Percentiles rank a stretch among this genome's conserved stretches.
Evolutionary conservation across 2,329 filamentous ascomycete genomes (phyloP).

Genomic region (Clarireedia sp.): DNA sequence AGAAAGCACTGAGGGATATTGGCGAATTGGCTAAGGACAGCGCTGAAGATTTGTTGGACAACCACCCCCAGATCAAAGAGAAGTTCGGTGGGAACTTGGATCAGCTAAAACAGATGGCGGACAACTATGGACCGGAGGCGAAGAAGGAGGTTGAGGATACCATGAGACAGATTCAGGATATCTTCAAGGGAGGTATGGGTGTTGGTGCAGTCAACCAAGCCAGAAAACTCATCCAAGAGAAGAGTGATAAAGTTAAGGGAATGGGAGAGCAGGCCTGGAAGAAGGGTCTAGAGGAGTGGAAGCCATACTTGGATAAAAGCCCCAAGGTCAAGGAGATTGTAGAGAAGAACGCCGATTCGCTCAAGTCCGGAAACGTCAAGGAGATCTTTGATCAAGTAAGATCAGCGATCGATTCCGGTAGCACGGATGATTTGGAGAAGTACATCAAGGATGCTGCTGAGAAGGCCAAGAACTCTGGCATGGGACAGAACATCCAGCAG

Average conservation of each 20-base stretch:
- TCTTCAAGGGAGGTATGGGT: conserved; percentile 54
- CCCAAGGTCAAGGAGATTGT: conserved; percentile 66
- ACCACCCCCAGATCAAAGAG: conserved; percentile 66
- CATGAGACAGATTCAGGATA: conserved; percentile 57
- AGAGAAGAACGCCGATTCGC: conserved; percentile 58
- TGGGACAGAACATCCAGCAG: conserved; percentile 35
- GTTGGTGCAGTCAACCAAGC: conserved; percentile 46
- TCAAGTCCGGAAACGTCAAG: conserved; percentile 59
- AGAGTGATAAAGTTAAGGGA: conserved; percentile 57
- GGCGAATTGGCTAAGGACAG: conserved; percentile 55
- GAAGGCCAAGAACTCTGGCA: conserved; percentile 47
- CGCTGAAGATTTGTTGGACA: conserved; percentile 57
- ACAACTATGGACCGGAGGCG: conserved; percentile 65
- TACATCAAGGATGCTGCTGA: conserved; percentile 52
- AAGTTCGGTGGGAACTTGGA: conserved; percentile 61
- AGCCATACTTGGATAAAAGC: conserved; percentile 68
- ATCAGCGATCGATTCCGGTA: conserved; percentile 52
- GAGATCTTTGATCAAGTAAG: conserved; percentile 58
- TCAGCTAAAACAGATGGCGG: conserved; percentile 60
- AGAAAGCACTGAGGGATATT: conserved; percentile 53
- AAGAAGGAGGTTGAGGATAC: conserved; percentile 70
- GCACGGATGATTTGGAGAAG: conserved; percentile 49
- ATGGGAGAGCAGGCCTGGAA: conserved; percentile 65
- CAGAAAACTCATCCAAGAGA: conserved; percentile 59
- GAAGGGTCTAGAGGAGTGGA: conserved; percentile 61